Base-by-base conservation (phyloP, 495 filamentous ascomycete genomes). In the Neurospora sp. region DNA sequence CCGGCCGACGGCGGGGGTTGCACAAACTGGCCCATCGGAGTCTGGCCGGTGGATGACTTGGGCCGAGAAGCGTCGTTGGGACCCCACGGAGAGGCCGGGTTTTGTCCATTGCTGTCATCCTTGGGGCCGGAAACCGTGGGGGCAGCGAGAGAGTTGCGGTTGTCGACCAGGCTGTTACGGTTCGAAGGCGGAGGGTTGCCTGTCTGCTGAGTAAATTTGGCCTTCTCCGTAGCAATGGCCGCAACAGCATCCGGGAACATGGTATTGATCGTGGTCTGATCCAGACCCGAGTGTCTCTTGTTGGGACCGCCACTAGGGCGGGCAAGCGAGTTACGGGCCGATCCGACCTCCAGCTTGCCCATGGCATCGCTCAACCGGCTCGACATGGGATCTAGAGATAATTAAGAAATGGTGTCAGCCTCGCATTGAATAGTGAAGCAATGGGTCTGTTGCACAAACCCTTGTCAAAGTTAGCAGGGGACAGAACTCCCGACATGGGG, bases 171-270 rank as follows among this genome's bases (percentile, higher is more conserved):
- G 80, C 96, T 98, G 83, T 98, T 98, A 46, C 96, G 91, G 83
- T 97, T 97, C 40, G 96, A 98, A 5, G 92, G 89, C 23, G 95
- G 93, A 12, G 91, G 91, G 73, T 94, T 93, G 70, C 96, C 95
- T 39, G 94, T 97, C 81, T 96, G 92, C 80, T 97, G 93, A 12
- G 93, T 95, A 79, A 97, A 98, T 83, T 97, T 94, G 70, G 94
- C 95, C 85, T 97, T 97, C 84, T 99, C 95, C 70, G 94, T 96
- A 39, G 94, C 94, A 82, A 99, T 98, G 16, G 96, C 96, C 16
- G 95, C 96, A 3, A 96, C 96, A 31, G 96, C 96, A 85, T 98
- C 96, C 6, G 96, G 96, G 80, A 99, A 99, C 96, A 99, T 98
- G 76, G 93, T 93, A 84, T 97, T 95, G 80, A 98, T 97, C n/a